Evolutionary conservation across 371 early-diverging fungal genomes (phyloP).

Genomic region (Mortierella sp.): DNA sequence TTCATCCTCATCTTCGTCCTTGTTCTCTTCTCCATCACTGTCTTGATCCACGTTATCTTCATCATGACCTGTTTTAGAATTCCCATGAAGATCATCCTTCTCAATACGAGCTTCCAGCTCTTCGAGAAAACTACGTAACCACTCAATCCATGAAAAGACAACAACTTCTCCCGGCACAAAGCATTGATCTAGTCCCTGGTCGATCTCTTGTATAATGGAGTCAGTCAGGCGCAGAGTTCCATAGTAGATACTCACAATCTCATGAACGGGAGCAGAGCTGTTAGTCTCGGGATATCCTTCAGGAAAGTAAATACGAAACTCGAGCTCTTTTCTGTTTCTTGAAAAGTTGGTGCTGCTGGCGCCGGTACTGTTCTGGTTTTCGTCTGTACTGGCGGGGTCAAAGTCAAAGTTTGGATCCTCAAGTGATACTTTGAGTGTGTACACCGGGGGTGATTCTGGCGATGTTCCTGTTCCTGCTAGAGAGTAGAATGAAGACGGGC

Average conservation of each 20-base stretch:
- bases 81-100: slow-evolving; percentile 23
- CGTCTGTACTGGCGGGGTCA: slow-evolving; percentile 22
- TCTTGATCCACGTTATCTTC: slow-evolving; percentile 5
- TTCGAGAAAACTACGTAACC: slow-evolving; percentile 74
- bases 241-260: slow-evolving; percentile 76
- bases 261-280: slow-evolving; percentile 73
- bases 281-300: slow-evolving; percentile 70
- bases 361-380: not conserved
- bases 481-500: slow-evolving; percentile 51
- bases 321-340: slow-evolving; percentile 31
- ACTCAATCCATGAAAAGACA: slow-evolving; percentile 82
- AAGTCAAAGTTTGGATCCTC: slow-evolving; percentile 56
- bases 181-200: slow-evolving; percentile 64
- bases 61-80: not conserved
- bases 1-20: slow-evolving; percentile 23
- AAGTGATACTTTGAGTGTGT: slow-evolving; percentile 46
- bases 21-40: slow-evolving; percentile 9
- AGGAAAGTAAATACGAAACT: slow-evolving; percentile 73
- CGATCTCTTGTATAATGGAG: slow-evolving; percentile 61
- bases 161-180: slow-evolving; percentile 80
- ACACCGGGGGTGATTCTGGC: slow-evolving; percentile 23
- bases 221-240: slow-evolving; percentile 65
- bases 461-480: not conserved
- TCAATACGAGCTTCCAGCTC: slow-evolving; percentile 19
- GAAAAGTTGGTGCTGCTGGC: not conserved